Base-by-base conservation (phyloP, 2,329 filamentous ascomycete species). In the Coniochaeta prunicola region DNA sequence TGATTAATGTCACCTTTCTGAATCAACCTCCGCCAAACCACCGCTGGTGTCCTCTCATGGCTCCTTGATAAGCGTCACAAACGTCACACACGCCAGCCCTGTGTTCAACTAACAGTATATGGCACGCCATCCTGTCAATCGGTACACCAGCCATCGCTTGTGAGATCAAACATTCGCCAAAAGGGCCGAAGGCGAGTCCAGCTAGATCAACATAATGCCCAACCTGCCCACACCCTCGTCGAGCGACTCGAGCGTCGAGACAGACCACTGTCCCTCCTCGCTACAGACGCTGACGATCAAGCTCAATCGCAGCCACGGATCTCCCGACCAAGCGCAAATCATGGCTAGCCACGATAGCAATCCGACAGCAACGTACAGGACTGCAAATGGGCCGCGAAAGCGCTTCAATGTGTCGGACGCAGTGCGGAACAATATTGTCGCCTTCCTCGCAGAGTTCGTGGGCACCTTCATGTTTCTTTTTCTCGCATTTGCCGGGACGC, bases 401-500 rank as follows among this genome's bases (percentile, higher is more conserved):
- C 45, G 45, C 7, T 30, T 50, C 24, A 50, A 50, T 13, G 45
- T 50, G 6, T 55, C 53, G 53, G 33, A 55, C 24, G 1, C 53
- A 12, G 53, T 30, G 21, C 64, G 61, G 48, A 66, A 62, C 59
- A 62, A 65, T 59, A 24, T 74, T 28, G 68, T 76, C 12, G 74
- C 73, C 33, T 69, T 68, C n/a, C 64, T 70, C 7, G 72, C 73
- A 58, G 76, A 77, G 63, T 76, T 77, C 57, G 68, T 75, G 38
- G 75, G 75, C 33, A 77, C 74, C 0, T 76, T 77, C 50, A 63
- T 74, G 58, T 77, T 77, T 62, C 70, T 77, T 4, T 77, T 73
- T 66, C 73, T 77, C 57, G 70, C 65, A 31, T 77, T 77, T 62
- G 68, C 68, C 5, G 71, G 68, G 3, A 65, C 66, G 3, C 66